Conservation (phyloP, 176 grass and related monocot species). For the Phoenix roebelenii region DNA sequence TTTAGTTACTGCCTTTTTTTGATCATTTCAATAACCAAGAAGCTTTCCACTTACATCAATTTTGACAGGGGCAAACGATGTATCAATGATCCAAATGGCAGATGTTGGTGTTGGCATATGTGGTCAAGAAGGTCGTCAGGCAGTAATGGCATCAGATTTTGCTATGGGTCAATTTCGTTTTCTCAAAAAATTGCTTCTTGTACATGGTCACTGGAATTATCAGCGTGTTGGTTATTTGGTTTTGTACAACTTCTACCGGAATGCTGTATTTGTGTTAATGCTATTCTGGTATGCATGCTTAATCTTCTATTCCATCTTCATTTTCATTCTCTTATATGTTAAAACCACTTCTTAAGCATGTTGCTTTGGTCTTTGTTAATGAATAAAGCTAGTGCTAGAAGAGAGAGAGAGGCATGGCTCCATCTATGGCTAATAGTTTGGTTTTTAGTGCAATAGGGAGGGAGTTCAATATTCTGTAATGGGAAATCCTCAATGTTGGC, state of each 20-base stretch:
- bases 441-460: too few species aligned
- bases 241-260: conserved; percentile 96
- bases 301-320: background rate
- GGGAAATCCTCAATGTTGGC: too few species aligned
- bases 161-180: conserved; percentile 97
- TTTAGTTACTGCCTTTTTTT: too few species aligned
- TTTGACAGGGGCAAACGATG: conserved; percentile 87
- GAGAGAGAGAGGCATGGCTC: too few species aligned
- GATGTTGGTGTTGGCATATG: conserved; percentile 98
- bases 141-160: conserved; percentile 99
- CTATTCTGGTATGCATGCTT: conserved; percentile 69
- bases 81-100: conserved; percentile 99
- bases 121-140: conserved; percentile 98
- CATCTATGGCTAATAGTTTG: too few species aligned
- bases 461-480: too few species aligned
- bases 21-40: too few species aligned
- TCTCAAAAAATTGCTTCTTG: conserved; percentile 97
- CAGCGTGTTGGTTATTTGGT: conserved; percentile 98
- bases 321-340: background rate
- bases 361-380: too few species aligned
- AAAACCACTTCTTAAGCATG: too few species aligned
- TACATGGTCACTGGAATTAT: conserved; percentile 99
- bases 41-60: too few species aligned
- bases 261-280: conserved; percentile 98
- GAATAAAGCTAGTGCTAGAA: too few species aligned